Evolutionary conservation across 2,329 filamentous ascomycete species (phyloP), one percentile per base, ranked within the genome.

Genomic region (Alternaria tenuissima): DNA sequence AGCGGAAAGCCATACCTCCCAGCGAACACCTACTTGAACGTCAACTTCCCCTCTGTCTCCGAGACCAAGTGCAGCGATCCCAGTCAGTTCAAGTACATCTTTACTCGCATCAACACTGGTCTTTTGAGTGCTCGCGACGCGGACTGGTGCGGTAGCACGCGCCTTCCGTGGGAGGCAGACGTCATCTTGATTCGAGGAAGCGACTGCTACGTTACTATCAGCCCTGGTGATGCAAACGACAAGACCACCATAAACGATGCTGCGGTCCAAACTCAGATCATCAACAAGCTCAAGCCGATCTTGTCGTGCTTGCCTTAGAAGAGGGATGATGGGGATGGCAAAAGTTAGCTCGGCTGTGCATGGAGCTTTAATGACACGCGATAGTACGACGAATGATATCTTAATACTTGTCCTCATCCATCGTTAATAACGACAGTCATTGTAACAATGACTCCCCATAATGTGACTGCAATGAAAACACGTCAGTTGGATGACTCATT

Each of bases 1-100:
- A 81, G 84, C 0, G 88, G 88, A 39, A 81, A 81, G 39, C 89
- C 90, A 0, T 91, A 89, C 70, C 81, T 92, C 4, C 89, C 89
- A 0, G 68, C 79, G 0, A 82, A 84, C 46, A 82, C 86, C 3
- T 91, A 84, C 74, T 82, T 92, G 32, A 92, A 91, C 66, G 88
- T 92, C 67, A 92, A 92, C 78, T 90, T 90, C 69, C 87, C 87
- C 5, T 76, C 81, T 58, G 84, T 86, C 1, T 77, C 72, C 2
- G 76, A 78, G 6, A 81, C 73, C 0, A 73, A 76, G 52, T 91
- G 89, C 78, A 81, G 79, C 12, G 78, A 80, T 22, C 74, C 83
- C 0, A 78, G 78, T 30, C 78, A 88, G 55, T 90, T 90, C 81
- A 83, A 84, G 67, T 92, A 86, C 75, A 85, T 91, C 5, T 78